Conservation (phyloP, 2,329 filamentous ascomycete species). For the Botrytis fabae region DNA sequence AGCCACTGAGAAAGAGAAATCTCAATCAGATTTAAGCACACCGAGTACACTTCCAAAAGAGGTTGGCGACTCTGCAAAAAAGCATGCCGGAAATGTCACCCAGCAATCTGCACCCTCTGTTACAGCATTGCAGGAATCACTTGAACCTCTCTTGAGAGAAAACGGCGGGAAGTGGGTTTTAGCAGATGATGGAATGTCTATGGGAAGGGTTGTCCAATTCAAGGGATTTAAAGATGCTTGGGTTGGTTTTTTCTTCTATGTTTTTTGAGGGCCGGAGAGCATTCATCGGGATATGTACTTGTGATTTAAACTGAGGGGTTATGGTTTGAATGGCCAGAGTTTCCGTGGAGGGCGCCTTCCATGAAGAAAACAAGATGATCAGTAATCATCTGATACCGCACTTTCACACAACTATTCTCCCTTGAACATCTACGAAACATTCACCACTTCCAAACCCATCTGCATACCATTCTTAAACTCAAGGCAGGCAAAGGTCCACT, state of each 20-base stretch:
- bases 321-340: not conserved
- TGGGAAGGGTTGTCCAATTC: conserved; percentile 63
- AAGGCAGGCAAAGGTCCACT: not conserved
- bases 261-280: not conserved
- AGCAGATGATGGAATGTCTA: conserved; percentile 51
- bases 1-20: not conserved
- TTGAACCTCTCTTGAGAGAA: conserved; percentile 13
- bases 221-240: conserved; percentile 66
- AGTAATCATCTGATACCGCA: not conserved
- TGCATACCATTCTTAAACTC: not conserved
- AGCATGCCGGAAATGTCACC: not conserved
- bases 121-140: not conserved
- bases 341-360: not conserved
- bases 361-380: not conserved
- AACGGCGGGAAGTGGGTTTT: conserved; percentile 51
- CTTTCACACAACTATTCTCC: not conserved
- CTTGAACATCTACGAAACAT: not conserved
- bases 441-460: not conserved
- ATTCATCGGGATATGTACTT: not conserved
- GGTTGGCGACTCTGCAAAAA: not conserved
- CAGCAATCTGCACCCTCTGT: not conserved
- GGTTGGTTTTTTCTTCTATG: conserved; percentile 46
- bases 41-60: not conserved
- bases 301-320: not conserved
- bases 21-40: not conserved